phyloP scores from a whole-genome alignment of 2,329 filamentous ascomycete species.

The Leptodontidium sp. region DNA sequence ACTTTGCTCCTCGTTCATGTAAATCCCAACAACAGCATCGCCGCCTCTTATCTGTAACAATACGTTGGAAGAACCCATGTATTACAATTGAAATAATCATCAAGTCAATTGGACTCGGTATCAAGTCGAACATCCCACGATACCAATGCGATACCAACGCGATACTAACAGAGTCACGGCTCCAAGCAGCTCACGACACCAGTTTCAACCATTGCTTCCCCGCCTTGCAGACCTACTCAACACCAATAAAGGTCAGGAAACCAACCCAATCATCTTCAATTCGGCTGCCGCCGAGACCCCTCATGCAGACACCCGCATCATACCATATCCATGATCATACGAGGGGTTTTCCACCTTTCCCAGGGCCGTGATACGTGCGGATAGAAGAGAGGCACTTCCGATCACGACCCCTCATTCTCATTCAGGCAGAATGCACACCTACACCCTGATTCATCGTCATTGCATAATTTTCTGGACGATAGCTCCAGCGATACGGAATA shows the following conservation, averaged over 20 bases:
- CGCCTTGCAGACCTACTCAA: not conserved
- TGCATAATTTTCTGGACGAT: constrained; percentile 6
- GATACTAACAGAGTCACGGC: not conserved
- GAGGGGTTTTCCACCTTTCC: constrained; percentile 24
- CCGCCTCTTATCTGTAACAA: no score
- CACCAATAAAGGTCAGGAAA: not conserved
- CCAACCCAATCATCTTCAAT: not conserved
- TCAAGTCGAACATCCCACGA: no score
- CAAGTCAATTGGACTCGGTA: no score
- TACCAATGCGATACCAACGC: no score
- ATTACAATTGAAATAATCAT: no score
- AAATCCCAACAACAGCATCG: no score
- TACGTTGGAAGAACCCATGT: no score
- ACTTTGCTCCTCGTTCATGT: no score
- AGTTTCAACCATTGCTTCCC: not conserved
- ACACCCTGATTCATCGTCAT: constrained; percentile 20
- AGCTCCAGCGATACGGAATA: constrained; percentile 10
- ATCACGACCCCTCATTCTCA: constrained; percentile 12
- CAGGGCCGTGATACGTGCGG: constrained; percentile 6
- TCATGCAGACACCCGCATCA: constrained; percentile 26
- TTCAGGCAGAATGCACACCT: constrained; percentile 17
- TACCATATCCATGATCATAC: constrained; percentile 25
- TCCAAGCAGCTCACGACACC: not conserved
- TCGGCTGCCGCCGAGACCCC: constrained; percentile 2
- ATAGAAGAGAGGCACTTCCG: not conserved